Conservation (phyloP, 306 rosid genomes). For the Trifolium pratense region DNA sequence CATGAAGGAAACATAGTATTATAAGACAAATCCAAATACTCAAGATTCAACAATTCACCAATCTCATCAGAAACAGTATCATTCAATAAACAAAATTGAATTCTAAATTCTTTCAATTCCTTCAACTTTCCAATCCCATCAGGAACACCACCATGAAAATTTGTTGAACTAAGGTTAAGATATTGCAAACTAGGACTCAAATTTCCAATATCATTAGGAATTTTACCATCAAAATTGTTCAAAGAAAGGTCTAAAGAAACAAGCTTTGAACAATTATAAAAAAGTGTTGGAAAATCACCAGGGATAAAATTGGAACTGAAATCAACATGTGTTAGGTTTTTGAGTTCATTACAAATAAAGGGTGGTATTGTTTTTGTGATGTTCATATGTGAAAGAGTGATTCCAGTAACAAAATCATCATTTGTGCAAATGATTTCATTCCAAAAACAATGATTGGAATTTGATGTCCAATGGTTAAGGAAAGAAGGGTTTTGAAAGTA, state of each 20-base stretch:
- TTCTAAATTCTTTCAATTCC: slow-evolving; percentile 20
- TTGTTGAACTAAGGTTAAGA: slow-evolving; percentile 44
- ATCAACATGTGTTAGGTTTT: slow-evolving; percentile 40
- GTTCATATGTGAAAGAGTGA: slow-evolving; percentile 28
- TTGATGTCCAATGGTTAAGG: slow-evolving; percentile 45
- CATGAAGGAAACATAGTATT: slow-evolving; percentile 39
- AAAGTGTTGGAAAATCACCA: slow-evolving; percentile 45
- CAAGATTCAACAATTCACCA: slow-evolving; percentile 43
- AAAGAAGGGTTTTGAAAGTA: slow-evolving; percentile 32
- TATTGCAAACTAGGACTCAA: slow-evolving; percentile 33
- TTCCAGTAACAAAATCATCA: slow-evolving; percentile 32
- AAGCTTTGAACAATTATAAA: slow-evolving; percentile 42
- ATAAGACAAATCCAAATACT: slow-evolving; percentile 42
- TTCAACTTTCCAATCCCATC: slow-evolving; percentile 40
- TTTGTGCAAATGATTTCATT: slow-evolving; percentile 42
- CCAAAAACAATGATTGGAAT: slow-evolving; percentile 65
- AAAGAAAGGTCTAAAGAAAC: slow-evolving; percentile 34
- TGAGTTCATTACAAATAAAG: slow-evolving; percentile 36
- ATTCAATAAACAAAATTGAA: slow-evolving; percentile 37
- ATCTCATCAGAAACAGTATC: slow-evolving; percentile 39
- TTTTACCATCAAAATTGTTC: slow-evolving; percentile 46
- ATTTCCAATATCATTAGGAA: slow-evolving; percentile 38
- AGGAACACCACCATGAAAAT: slow-evolving; percentile 45
- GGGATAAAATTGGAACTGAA: slow-evolving; percentile 43
- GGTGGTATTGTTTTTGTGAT: slow-evolving; percentile 36